Evolutionary conservation across 2,329 filamentous ascomycete species (phyloP).

Genomic region (Hymenoscyphus occultus): DNA sequence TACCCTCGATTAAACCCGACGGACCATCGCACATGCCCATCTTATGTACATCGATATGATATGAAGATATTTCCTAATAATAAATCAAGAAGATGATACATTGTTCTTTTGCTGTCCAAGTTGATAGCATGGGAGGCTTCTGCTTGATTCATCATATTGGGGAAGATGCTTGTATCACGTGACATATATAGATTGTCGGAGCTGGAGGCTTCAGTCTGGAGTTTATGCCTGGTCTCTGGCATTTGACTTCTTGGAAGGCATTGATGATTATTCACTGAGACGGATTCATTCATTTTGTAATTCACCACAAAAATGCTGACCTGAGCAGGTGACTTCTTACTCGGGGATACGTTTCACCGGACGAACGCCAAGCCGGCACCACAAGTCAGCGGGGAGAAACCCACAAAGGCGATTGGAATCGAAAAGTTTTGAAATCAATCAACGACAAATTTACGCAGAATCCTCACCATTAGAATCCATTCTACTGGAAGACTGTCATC

Average conservation of each 20-base stretch:
- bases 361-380: background rate
- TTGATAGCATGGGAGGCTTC: background rate
- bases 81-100: too few relatives aligned
- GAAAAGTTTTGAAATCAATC: background rate
- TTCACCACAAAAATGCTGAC: background rate
- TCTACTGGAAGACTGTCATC: conserved; percentile 85
- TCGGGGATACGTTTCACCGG: background rate
- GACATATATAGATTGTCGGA: too few relatives aligned
- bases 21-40: too few relatives aligned
- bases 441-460: conserved; percentile 37
- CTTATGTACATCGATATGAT: too few relatives aligned
- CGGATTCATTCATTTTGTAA: background rate
- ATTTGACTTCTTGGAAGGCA: too few relatives aligned
- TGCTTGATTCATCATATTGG: background rate
- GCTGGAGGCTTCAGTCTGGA: too few relatives aligned
- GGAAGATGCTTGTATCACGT: too few relatives aligned
- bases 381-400: background rate
- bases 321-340: background rate
- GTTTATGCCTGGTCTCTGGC: too few relatives aligned
- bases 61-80: too few relatives aligned
- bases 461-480: conserved; percentile 72
- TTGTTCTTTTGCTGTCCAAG: too few relatives aligned
- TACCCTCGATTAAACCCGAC: too few relatives aligned
- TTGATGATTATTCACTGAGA: too few relatives aligned
- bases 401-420: background rate